phyloP scores from a whole-genome alignment of 1,284 basidiomycete genomes.

The Tilletia horrida region DNA sequence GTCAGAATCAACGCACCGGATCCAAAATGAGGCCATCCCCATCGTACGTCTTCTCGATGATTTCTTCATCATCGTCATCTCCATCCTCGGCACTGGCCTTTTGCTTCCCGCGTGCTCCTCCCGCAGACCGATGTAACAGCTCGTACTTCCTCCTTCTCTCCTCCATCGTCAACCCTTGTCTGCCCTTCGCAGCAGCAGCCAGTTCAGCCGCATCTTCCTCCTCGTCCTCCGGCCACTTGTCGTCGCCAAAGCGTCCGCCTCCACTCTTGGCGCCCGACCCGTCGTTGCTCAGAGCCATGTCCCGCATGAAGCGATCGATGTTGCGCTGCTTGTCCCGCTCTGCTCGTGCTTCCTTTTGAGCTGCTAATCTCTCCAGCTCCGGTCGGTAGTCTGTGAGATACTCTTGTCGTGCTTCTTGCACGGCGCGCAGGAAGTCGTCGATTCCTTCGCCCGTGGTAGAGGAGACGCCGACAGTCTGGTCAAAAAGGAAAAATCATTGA shows the following conservation, averaged over 20 bases:
- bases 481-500: constrained; percentile 16
- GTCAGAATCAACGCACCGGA: constrained; percentile 26
- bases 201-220: constrained; percentile 19
- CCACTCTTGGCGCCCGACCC: constrained; percentile 18
- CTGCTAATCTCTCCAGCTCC: constrained; percentile 71
- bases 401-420: constrained; percentile 78
- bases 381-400: constrained; percentile 88
- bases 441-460: constrained; percentile 92
- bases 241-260: constrained; percentile 49
- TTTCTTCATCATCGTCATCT: constrained; percentile 26
- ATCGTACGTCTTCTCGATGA: constrained; percentile 42
- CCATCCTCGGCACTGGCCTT: constrained; percentile 16
- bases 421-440: constrained; percentile 82
- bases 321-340: constrained; percentile 68
- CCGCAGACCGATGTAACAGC: neutral
- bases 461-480: constrained; percentile 86
- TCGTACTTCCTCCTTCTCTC: constrained; percentile 17
- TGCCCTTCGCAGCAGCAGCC: constrained; percentile 5
- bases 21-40: constrained; percentile 54
- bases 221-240: constrained; percentile 28
- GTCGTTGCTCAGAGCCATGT: constrained; percentile 62
- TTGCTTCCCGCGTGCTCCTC: neutral
- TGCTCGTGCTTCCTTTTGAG: constrained; percentile 44
- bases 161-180: constrained; percentile 10
- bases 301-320: constrained; percentile 76